phyloP scores from a whole-genome alignment of 257 asterid genomes.

The Nicotiana noctiflora region DNA sequence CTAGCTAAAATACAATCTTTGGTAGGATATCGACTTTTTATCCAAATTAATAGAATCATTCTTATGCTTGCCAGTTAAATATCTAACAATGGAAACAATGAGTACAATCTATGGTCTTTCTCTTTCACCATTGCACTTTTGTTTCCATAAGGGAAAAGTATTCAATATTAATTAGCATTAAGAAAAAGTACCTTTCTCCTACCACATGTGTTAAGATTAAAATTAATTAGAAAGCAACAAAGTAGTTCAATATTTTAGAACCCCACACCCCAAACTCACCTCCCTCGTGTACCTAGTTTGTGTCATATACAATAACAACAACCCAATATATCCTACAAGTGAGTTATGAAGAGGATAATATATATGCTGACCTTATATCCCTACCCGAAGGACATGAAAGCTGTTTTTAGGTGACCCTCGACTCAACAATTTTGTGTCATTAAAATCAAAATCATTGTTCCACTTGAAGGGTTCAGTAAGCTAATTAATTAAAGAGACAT shows the following conservation, averaged over 20 bases:
- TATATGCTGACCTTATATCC: no score
- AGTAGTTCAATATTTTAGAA: neutral
- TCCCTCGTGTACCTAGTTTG: neutral
- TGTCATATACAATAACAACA: neutral
- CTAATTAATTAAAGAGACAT: neutral
- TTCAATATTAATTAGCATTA: neutral
- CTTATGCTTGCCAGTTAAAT: neutral
- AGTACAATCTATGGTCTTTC: neutral
- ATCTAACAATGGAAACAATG: neutral
- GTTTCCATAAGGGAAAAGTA: neutral
- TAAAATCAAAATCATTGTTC: conserved; percentile 1
- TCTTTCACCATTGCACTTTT: neutral
- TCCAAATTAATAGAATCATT: neutral
- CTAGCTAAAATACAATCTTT: neutral
- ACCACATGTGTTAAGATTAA: neutral
- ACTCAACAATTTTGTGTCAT: no score
- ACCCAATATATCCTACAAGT: no score
- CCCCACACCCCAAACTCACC: no score
- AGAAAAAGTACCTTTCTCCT: neutral
- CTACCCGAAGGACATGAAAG: no score
- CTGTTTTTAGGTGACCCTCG: no score
- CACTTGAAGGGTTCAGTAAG: neutral
- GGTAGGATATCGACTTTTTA: neutral
- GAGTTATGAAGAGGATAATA: no score
- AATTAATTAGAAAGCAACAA: neutral